phyloP scores from a whole-genome alignment of 345 rosid genomes.

The Eucalyptus marginata region DNA sequence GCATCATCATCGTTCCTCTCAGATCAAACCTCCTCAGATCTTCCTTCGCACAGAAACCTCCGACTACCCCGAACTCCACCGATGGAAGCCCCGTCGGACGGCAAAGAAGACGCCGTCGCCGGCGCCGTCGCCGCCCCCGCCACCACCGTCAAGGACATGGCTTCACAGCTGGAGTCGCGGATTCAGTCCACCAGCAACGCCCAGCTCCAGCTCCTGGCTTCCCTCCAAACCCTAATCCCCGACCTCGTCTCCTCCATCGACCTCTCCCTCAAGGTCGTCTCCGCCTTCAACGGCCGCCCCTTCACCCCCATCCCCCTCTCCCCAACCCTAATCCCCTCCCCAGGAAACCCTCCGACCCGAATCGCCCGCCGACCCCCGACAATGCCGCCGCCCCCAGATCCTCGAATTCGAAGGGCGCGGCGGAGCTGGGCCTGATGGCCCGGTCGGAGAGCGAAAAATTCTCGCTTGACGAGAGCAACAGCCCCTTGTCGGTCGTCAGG shows the following conservation, averaged over 20 bases:
- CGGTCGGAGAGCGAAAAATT: neutral
- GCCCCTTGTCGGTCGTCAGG: slow-evolving; percentile 55
- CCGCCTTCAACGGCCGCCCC: slow-evolving; percentile 59
- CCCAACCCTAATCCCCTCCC: slow-evolving; percentile 33
- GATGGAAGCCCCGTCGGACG: slow-evolving; percentile 35
- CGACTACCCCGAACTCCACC: neutral
- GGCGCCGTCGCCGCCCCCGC: slow-evolving; percentile 14
- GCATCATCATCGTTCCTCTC: neutral
- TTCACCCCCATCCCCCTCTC: slow-evolving; percentile 63
- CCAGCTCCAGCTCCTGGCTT: slow-evolving; percentile 55
- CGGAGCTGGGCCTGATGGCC: neutral
- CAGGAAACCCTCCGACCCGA: slow-evolving; percentile 8
- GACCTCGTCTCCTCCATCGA: slow-evolving; percentile 65
- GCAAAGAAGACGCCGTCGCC: slow-evolving; percentile 15
- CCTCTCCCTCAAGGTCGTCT: slow-evolving; percentile 57
- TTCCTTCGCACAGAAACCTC: no score
- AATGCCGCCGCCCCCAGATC: neutral
- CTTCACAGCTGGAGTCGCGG: slow-evolving; percentile 61
- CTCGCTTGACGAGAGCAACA: slow-evolving; percentile 28
- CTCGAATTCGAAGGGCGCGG: neutral
- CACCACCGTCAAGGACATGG: slow-evolving; percentile 39
- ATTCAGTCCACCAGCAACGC: slow-evolving; percentile 44
- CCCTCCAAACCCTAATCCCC: slow-evolving; percentile 59
- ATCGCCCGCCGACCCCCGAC: neutral
- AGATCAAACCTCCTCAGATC: neutral